Conservation (phyloP, 768 basidiomycete species). For the Lactifluus echinatus region DNA sequence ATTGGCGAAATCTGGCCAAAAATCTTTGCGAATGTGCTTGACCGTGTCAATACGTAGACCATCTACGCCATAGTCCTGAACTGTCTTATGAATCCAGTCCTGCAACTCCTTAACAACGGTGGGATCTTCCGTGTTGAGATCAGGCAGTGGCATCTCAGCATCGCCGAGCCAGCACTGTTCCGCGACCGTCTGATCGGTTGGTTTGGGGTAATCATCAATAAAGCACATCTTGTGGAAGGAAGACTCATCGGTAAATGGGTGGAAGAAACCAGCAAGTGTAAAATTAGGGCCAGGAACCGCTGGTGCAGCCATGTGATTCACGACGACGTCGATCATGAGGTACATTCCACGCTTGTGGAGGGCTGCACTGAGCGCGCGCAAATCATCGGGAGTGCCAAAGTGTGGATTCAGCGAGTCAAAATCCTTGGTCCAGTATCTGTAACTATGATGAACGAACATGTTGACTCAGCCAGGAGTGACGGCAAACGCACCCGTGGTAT, state of each 20-base stretch:
- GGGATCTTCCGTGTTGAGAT: conserved; percentile 47
- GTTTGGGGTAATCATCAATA: conserved; percentile 31
- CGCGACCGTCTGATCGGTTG: conserved; percentile 36
- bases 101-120: conserved; percentile 37
- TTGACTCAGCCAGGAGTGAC: neutral
- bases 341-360: conserved; percentile 47
- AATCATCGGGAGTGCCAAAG: conserved; percentile 45
- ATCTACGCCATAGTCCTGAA: conserved; percentile 41
- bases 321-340: conserved; percentile 55
- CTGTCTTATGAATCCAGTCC: conserved; percentile 40
- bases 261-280: conserved; percentile 21
- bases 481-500: conserved; percentile 40
- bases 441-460: neutral
- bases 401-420: conserved; percentile 41
- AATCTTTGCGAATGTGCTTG: conserved; percentile 45
- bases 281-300: conserved; percentile 20
- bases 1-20: conserved; percentile 45
- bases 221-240: conserved; percentile 36
- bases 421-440: conserved; percentile 45
- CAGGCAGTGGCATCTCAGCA: conserved; percentile 41
- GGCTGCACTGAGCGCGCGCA: conserved; percentile 38
- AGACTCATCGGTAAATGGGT: conserved; percentile 30
- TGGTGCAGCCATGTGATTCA: conserved; percentile 49
- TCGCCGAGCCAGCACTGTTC: conserved; percentile 59
- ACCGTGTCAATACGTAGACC: conserved; percentile 52